Base-by-base conservation (phyloP, 164 flowering plant genomes). In the Nymphaea thermarum region DNA sequence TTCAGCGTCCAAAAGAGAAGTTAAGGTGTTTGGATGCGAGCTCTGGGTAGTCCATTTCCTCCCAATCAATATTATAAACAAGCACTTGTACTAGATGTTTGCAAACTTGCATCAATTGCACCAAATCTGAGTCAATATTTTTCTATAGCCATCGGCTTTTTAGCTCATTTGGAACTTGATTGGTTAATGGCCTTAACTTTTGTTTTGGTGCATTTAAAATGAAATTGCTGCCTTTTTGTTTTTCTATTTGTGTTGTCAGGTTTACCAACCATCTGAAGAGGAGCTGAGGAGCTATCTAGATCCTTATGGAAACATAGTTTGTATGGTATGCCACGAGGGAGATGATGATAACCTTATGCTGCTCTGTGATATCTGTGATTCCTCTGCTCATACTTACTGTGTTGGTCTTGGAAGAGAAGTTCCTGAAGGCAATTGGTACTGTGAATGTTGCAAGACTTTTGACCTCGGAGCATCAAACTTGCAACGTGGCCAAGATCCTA, bases 361-460 rank as follows among this genome's bases (percentile, higher is more conserved):
- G 71, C 82, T 95, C 1, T 95, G 99, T 65, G 99, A 95, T 79
- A 73, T 89, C 42, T 95, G 99, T 81, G 99, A 95, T 82, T 90
- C 99, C 64, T 82, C 99, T 70, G 97, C 98, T 16, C 99, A 95
- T 74, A 95, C 99, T 59, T 95, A 79, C 71, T 95, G 99, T 72
- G 97, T 95, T 76, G 98, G 98, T 66, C 87, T 95, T 42, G 98
- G 97, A 61, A 75, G 81, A 72, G 91, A 88, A 77, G 98, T 92
- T 16, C 99, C 99, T 10, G 97, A 86, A 75, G 99, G 99, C 18
- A 90, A 93, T 77, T 95, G 99, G 99, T 95, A 87, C 68, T 95
- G 99, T 75, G 84, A 84, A 71, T 91, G 86, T 71, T 95, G 99
- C 62, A 79, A 87, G 66, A 82, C 86, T 44, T 78, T 80, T 74